Base-by-base conservation (phyloP, 2,329 filamentous ascomycete genomes). In the Cryphonectria japonica region DNA sequence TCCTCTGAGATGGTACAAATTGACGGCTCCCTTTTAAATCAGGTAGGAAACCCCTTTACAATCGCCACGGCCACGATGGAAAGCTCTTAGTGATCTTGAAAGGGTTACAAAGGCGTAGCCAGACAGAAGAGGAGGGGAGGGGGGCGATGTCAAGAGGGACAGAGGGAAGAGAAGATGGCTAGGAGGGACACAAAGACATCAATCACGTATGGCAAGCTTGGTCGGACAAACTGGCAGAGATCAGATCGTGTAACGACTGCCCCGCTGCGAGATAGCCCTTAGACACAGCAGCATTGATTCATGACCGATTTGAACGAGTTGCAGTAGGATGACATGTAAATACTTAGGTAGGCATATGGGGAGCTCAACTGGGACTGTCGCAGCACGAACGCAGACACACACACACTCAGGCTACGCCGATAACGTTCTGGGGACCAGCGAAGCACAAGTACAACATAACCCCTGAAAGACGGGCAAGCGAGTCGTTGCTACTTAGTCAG, bases 241-340 rank as follows among this genome's bases (percentile, higher is more conserved):
- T 16, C 57, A 60, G 57, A 60, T 60, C 57, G 57, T 60, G 57
- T 37, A 37, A 60, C 26, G 29, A 60, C 4, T 29, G 52, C n/a
- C 52, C 52, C 57, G 57, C 57, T 60, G 16, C 57, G 32, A 60
- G 57, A 60, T 37, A 22, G 57, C 57, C 57, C 29, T 32, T 16
- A 34, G 57, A 60, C 26, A 34, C n/a, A 54, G n/a, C 52, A 50
- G n/a, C 52, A n/a, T 14, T 54, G 52, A 29, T n/a, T n/a, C 2
- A n/a, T n/a, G 52, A 54, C 52, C 13, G 22, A 22, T 4, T 7
- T 52, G 8, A 3, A 46, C 2, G 43, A 19, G 41, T 14, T 46
- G 43, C 16, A 19, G 43, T 46, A 22, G 8, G 22, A 52, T 52
- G 46, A 52, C 22, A 52, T 46, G 43, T 46, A 19, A 46, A 46